Evolutionary conservation across 2,329 filamentous ascomycete genomes (phyloP).

Genomic region (Fusarium poae): DNA sequence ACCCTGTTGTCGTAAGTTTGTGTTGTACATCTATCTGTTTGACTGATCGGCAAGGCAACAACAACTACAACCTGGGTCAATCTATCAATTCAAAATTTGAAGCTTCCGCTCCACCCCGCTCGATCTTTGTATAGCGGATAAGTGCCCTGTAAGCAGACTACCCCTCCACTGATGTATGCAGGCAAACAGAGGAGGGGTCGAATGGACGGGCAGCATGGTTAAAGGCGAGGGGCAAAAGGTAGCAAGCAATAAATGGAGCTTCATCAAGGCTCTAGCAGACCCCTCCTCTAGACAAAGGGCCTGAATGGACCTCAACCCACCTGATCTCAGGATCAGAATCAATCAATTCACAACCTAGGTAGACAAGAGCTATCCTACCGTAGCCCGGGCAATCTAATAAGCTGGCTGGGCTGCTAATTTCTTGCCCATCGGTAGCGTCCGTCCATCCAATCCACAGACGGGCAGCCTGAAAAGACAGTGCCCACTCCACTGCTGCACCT

Average conservation of each 20-base stretch:
- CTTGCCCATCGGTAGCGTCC: conserved; percentile 43
- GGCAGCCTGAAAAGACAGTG: conserved; percentile 36
- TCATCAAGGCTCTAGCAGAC: conserved; percentile 18
- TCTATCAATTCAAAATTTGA: conserved; percentile 5
- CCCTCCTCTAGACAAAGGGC: conserved; percentile 20
- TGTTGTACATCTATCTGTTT: not conserved
- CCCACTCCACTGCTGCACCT: conserved; percentile 49
- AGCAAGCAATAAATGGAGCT: conserved; percentile 20
- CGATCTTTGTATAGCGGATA: conserved; percentile 25
- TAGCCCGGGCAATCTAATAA: conserved; percentile 4
- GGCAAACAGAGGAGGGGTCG: conserved; percentile 23
- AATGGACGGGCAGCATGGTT: not conserved
- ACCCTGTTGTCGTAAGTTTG: conserved; percentile 15
- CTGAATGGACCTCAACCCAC: conserved; percentile 4
- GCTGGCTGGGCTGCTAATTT: conserved; percentile 29
- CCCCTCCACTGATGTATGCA: conserved; percentile 27
- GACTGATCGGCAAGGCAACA: conserved; percentile 26
- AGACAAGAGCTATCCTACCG: conserved; percentile 1
- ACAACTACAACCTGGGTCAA: not conserved
- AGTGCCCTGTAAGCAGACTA: conserved; percentile 33
- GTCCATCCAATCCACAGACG: conserved; percentile 30
- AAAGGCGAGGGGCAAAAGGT: conserved; percentile 26
- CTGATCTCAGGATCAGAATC: not conserved
- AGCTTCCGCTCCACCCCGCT: conserved; percentile 40
- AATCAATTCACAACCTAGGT: conserved; percentile 5